Base-by-base conservation (phyloP, 2,329 filamentous ascomycete genomes). In the Chalaropsis thielavioides region DNA sequence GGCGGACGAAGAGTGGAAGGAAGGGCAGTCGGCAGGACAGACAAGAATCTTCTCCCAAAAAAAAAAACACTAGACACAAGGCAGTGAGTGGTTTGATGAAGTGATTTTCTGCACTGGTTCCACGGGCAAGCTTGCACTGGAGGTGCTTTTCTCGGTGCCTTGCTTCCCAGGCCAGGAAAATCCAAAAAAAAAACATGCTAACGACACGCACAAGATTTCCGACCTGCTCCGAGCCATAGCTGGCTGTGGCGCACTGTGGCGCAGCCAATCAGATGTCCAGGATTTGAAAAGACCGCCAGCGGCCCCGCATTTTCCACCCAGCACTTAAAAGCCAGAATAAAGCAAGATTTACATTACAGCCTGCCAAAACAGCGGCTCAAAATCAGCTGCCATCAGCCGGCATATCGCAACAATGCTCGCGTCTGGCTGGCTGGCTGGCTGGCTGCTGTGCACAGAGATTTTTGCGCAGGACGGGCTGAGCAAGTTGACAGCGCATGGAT, bases 1-100 rank as follows among this genome's bases (percentile, higher is more conserved):
- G 35, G 41, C 41, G 59, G 59, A 62, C 56, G 41, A 61, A 24
- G 19, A 62, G 49, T 46, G 24, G 35, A 35, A 63, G 44, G 41
- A 61, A 61, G 44, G 63, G 62, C 46, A 40, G 54, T 54, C 22
- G 19, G 46, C 51, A 44, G 49, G 51, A 43, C 51, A 67, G 51
- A 65, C 51, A 58, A 59, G 41, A 63, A 63, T 38, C 54, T 63
- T 56, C 65, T 64, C 56, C 44, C 54, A 65, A 51, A 54, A 61
- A 61, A 60, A 74, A 72, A 73, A 63, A 56, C 51, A 62, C 31
- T 62, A 22, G 61, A 51, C 49, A 63, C 51, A 49, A 58, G 46
- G 49, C 46, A 64, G 75, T 82, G 80, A 81, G 80, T 78, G 78
- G 78, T 82, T 81, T 81, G 78, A 79, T 78, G 76, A 76, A 77